Conservation (phyloP, 75 land plant genomes). For the Pseudotsuga menziesii region DNA sequence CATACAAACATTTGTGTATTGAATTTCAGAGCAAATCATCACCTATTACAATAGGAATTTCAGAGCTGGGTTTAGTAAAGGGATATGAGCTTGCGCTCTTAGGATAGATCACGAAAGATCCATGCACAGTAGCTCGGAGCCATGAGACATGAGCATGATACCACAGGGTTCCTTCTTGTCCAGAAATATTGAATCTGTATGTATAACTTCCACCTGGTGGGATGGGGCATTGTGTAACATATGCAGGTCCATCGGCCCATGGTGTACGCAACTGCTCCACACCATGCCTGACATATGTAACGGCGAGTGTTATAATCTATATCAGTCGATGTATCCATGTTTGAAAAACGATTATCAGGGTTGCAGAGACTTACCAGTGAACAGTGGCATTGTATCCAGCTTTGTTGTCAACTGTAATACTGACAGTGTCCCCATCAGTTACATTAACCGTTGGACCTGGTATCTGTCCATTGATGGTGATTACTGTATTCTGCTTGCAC, state of each 20-base stretch:
- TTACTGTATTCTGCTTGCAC: background rate
- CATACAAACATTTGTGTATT: too few relatives aligned
- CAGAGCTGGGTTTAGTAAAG: conserved; percentile 8
- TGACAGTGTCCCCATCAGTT: conserved; percentile 13
- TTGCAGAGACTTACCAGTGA: conserved; percentile 9
- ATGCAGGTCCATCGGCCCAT: conserved; percentile 13
- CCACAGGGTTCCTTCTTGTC: conserved; percentile 15
- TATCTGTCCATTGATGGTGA: conserved; percentile 14
- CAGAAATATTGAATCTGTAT: conserved; percentile 9
- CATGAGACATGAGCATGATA: conserved; percentile 16
- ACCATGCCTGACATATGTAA: conserved; percentile 15
- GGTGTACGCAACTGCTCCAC: conserved; percentile 5
- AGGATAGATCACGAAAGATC: conserved; percentile 9
- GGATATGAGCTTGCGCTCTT: conserved; percentile 10
- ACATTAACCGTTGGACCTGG: conserved; percentile 19
- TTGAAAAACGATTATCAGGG: background rate
- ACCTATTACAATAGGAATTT: conserved; percentile 16
- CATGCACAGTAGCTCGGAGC: conserved; percentile 17
- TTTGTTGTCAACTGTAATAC: conserved; percentile 13
- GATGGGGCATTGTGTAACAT: conserved; percentile 18
- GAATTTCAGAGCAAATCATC: background rate
- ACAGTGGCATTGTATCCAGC: conserved; percentile 12
- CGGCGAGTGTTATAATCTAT: background rate
- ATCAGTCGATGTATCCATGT: background rate
- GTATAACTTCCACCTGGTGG: conserved; percentile 2